phyloP scores from a whole-genome alignment of 805 yeast species.

The Trichomonascus vanleenenianus region DNA sequence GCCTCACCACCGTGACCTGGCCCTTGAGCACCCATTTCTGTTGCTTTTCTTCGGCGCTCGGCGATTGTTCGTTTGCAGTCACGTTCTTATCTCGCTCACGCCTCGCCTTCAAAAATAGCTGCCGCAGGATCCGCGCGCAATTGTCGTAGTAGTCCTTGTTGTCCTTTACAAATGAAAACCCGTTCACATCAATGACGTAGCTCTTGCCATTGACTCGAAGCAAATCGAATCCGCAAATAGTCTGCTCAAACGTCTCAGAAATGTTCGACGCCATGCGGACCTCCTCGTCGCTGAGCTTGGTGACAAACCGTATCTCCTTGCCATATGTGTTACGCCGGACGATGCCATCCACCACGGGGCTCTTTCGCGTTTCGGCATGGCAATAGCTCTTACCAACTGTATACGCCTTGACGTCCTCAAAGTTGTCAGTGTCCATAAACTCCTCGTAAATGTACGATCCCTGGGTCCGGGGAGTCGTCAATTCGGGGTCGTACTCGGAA shows the following conservation, averaged over 20 bases:
- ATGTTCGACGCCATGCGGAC: slow-evolving; percentile 73
- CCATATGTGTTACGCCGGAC: slow-evolving; percentile 97
- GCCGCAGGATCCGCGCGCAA: slow-evolving; percentile 69
- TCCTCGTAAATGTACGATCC: slow-evolving; percentile 91
- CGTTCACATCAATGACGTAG: slow-evolving; percentile 95
- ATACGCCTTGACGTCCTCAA: slow-evolving; percentile 97
- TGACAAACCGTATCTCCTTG: slow-evolving; percentile 86
- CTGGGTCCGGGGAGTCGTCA: slow-evolving; percentile 67
- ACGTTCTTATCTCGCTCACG: slow-evolving; percentile 12
- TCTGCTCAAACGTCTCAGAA: slow-evolving; percentile 72
- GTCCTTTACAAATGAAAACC: slow-evolving; percentile 95
- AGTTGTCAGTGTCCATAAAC: slow-evolving; percentile 96
- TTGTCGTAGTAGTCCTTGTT: slow-evolving; percentile 77
- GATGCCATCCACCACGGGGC: slow-evolving; percentile 99
- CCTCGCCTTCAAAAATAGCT: slow-evolving; percentile 61
- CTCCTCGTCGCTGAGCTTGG: slow-evolving; percentile 70
- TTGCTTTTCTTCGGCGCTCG: slow-evolving; percentile 48
- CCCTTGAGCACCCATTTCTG: slow-evolving; percentile 98
- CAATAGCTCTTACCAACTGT: slow-evolving; percentile 89
- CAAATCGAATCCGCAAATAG: slow-evolving; percentile 94
- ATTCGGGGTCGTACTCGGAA: slow-evolving; percentile 85
- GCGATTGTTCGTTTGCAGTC: slow-evolving; percentile 35
- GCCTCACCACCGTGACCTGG: slow-evolving; percentile 82
- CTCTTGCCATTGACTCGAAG: slow-evolving; percentile 82
- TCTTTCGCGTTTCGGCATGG: slow-evolving; percentile 97